Evolutionary conservation across 805 yeast genomes (phyloP), one percentile per base, ranked within the genome.

Genomic region (Sugiyamaella marilandica): DNA sequence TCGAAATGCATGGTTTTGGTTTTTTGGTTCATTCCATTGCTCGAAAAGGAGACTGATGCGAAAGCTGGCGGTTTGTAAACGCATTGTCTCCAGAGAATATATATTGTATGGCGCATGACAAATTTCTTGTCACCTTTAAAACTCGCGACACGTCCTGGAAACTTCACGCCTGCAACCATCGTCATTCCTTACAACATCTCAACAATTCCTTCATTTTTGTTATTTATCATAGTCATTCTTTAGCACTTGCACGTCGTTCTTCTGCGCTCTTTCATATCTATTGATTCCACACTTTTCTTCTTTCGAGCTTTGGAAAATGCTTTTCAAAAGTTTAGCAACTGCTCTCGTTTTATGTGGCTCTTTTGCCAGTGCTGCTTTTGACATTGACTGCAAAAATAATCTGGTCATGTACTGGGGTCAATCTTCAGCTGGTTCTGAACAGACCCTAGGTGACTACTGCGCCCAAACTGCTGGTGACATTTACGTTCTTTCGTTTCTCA

Each of bases 321-420:
- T 45, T 11, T 31, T 45, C 47, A 45, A 45, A 13, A 18, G 31
- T 9, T 31, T 45, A 13, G 47, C 37, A 1, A 37, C 47, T n/a
- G 43, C 43, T 5, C 24, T 19, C n/a, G 35, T 49, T 29, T 18
- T 36, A 14, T 21, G 48, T 34, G 14, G 24, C 47, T 41, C 53
- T 21, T 16, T 50, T 24, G 53, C 47, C 3, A 32, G 18, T 3
- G 58, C 61, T 4, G 62, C 62, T 2, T 60, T 55, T 29, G 58
- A 59, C 31, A 47, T 58, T 32, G 46, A 53, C 14, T 68, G 81
- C 34, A 74, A 77, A 43, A 64, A 74, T 47, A 84, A 85, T 59
- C 81, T 86, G 41, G 95, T 84, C 26, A 75, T 85, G 9, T 87
- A 87, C 70, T 87, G 95, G 95, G 96, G 96, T 46, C 95, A 87